A percentile compares a stretch with the other conserved stretches of the same genome.
Conservation (phyloP, 2,329 filamentous ascomycete species). For the Arthroderma sp. region DNA sequence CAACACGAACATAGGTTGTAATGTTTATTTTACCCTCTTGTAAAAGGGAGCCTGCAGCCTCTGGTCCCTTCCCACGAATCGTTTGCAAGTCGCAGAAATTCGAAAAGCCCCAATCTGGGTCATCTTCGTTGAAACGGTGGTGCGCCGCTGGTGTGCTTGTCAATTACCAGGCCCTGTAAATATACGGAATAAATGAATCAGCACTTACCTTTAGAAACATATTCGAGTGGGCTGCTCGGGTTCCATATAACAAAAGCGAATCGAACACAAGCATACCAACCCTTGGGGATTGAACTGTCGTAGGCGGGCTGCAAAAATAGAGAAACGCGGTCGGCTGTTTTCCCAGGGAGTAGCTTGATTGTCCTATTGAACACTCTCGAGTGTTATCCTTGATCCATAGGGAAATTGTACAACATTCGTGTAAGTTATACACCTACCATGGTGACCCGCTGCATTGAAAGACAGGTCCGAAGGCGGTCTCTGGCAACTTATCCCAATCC, state of each 20-base stretch:
- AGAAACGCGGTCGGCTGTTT: constrained; percentile 82
- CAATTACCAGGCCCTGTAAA: constrained; percentile 7
- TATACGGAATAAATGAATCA: neutral
- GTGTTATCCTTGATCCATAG: neutral
- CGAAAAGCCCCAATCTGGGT: constrained; percentile 97
- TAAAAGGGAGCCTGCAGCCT: constrained; percentile 55
- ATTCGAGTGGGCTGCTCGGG: constrained; percentile 73
- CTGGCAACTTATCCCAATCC: constrained; percentile 63
- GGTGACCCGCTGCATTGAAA: constrained; percentile 79
- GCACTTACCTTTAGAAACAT: constrained; percentile 52
- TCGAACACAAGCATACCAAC: constrained; percentile 94
- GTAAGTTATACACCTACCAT: constrained; percentile 47
- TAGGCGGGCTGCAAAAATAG: constrained; percentile 95
- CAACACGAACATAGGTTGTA: constrained; percentile 36
- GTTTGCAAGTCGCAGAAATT: constrained; percentile 57
- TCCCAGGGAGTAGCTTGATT: constrained; percentile 91
- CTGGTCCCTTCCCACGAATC: constrained; percentile 42
- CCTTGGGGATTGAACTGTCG: constrained; percentile 61
- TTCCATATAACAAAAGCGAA: constrained; percentile 94
- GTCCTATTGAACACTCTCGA: constrained; percentile 44
- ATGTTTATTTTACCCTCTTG: constrained; percentile 51
- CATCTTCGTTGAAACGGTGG: constrained; percentile 89
- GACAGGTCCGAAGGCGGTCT: constrained; percentile 74
- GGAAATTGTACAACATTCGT: too few relatives aligned
- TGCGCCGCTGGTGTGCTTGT: constrained; percentile 47